Evolutionary conservation across 108 stramenopile genomes (phyloP).

Genomic region (Nitzschia inconspicua): DNA sequence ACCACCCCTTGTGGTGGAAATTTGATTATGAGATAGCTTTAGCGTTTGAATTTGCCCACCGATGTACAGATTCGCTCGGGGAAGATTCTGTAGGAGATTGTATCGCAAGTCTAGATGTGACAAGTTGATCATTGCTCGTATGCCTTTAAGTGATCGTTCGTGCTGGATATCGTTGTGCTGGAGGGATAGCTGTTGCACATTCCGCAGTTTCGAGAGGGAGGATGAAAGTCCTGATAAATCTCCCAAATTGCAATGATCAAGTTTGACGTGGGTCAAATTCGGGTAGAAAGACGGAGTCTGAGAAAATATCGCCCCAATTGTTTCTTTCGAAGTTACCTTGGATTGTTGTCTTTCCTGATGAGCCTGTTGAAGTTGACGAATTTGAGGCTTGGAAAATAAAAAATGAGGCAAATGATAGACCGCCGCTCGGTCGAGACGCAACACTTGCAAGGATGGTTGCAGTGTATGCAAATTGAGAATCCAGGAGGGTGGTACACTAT

Average conservation of each 20-base stretch:
- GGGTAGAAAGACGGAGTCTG: too few relatives aligned
- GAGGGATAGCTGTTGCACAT: conserved; percentile 56
- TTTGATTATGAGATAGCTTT: conserved; percentile 56
- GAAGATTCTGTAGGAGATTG: conserved; percentile 49
- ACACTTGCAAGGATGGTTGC: conserved; percentile 44
- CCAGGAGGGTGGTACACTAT: conserved; percentile 67
- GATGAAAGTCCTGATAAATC: conserved; percentile 49
- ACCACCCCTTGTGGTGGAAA: conserved; percentile 29
- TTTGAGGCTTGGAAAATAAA: not conserved
- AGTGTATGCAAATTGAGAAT: conserved; percentile 46
- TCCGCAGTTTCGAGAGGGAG: conserved; percentile 37
- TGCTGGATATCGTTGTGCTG: conserved; percentile 66
- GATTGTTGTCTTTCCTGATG: not conserved
- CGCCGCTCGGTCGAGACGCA: conserved; percentile 55
- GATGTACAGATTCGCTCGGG: conserved; percentile 37
- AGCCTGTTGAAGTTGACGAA: not conserved
- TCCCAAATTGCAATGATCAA: conserved; percentile 55
- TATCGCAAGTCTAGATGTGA: conserved; percentile 57
- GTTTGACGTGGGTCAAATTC: conserved; percentile 62
- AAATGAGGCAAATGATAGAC: conserved; percentile 47
- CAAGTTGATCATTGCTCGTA: conserved; percentile 41
- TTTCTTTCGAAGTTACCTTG: too few relatives aligned
- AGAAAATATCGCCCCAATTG: too few relatives aligned
- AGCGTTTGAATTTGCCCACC: conserved; percentile 66
- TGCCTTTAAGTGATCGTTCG: conserved; percentile 45